Conservation (phyloP, 2,329 filamentous ascomycete species). For the Claviceps capensis region DNA sequence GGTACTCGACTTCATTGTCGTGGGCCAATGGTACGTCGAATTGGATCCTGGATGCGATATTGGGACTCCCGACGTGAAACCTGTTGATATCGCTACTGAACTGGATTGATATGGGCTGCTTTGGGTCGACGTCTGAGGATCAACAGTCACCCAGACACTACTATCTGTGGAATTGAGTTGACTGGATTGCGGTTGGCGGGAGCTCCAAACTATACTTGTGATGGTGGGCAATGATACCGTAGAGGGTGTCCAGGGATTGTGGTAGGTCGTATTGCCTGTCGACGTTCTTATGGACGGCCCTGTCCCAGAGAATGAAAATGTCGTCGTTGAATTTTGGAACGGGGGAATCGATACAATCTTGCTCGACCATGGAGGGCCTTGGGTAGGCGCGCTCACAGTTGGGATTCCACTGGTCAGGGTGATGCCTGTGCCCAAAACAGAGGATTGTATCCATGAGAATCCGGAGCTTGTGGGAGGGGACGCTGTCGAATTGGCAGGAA, state of each 20-base stretch:
- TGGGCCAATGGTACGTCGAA: conserved; percentile 1
- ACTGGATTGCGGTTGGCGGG: not conserved
- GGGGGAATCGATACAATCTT: not conserved
- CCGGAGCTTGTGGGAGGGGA: not conserved
- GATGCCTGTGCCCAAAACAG: conserved; percentile 1
- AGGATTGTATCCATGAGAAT: conserved; percentile 1
- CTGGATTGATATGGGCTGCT: conserved; percentile 1
- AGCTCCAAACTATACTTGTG: conserved; percentile 1
- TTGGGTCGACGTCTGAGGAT: not conserved
- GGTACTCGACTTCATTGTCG: not conserved
- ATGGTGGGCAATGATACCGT: not conserved
- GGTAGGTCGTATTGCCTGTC: not conserved
- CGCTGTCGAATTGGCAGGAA: not conserved
- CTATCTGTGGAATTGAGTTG: not conserved
- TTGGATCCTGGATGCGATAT: conserved; percentile 1
- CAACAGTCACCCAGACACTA: not conserved
- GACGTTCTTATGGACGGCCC: not conserved
- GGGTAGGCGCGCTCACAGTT: not conserved
- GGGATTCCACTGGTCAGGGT: not conserved
- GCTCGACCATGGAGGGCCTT: not conserved
- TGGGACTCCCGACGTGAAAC: not conserved
- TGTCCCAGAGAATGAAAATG: conserved; percentile 11
- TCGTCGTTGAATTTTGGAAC: conserved; percentile 3
- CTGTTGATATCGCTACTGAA: conserved; percentile 1
- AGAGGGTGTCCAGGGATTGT: not conserved